These are phyloP conservation scores for Wickerhamomyces sp. DNA, from an alignment of 1,139 yeast species.

Conservation along the genomic window DNA sequence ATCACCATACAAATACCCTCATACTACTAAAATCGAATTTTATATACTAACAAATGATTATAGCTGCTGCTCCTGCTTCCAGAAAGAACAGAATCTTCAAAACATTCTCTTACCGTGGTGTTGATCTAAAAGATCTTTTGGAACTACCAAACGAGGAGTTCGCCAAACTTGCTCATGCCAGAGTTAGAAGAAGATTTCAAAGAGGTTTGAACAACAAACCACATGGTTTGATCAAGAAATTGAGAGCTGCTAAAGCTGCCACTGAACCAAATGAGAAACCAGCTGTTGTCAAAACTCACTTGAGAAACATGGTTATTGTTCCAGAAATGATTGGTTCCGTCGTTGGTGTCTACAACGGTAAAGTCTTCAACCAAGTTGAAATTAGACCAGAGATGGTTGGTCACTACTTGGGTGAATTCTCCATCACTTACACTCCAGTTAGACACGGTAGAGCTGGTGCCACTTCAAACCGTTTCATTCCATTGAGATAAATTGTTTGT, in stretches of 20 bases:
- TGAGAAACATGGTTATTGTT: slow-evolving; percentile 97
- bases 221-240: slow-evolving; percentile 95
- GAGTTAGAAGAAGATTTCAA: slow-evolving; percentile 99
- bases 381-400: slow-evolving; percentile 99
- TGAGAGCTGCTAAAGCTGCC: slow-evolving; percentile 95
- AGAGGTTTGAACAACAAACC: slow-evolving; percentile 97
- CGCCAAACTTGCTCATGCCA: slow-evolving; percentile 93
- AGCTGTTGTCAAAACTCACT: slow-evolving; percentile 96
- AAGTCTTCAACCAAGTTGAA: slow-evolving; percentile 98
- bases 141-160: slow-evolving; percentile 96
- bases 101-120: slow-evolving; percentile 99
- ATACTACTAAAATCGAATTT: no score
- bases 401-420: slow-evolving; percentile 99
- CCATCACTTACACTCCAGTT: slow-evolving; percentile 99
- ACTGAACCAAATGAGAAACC: slow-evolving; percentile 96
- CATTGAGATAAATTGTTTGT: slow-evolving; percentile 40
- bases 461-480: slow-evolving; percentile 82
- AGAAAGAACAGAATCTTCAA: slow-evolving; percentile 91
- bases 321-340: slow-evolving; percentile 99
- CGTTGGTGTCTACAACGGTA: slow-evolving; percentile 99
- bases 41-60: slow-evolving; percentile 15
- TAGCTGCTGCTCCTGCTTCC: slow-evolving; percentile 25
- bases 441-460: slow-evolving; percentile 98
- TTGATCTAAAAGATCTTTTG: slow-evolving; percentile 91
- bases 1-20: no score